Evolutionary conservation across 2,329 filamentous ascomycete genomes (phyloP).

Genomic region (Sarocladium brachiariae): DNA sequence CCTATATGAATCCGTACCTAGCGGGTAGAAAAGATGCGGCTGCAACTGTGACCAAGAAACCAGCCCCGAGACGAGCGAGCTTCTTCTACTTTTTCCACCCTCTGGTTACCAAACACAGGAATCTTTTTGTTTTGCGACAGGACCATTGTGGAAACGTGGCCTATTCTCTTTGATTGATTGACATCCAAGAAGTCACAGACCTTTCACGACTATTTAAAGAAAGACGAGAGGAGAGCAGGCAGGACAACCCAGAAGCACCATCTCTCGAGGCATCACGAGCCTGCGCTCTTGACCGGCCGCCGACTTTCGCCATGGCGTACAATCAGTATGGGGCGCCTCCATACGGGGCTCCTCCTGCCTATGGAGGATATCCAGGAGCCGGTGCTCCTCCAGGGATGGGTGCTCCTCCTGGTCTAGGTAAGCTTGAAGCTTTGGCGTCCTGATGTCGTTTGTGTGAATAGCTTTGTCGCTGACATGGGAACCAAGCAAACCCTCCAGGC

Average conservation of each 20-base stretch:
- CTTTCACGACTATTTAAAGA: no score
- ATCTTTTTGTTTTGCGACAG: not conserved
- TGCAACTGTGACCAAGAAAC: not conserved
- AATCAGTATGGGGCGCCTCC: slow-evolving; percentile 58
- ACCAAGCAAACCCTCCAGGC: slow-evolving; percentile 66
- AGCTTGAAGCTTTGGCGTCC: slow-evolving; percentile 27
- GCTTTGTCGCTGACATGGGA: slow-evolving; percentile 10
- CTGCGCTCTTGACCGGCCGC: not conserved
- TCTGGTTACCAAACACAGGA: not conserved
- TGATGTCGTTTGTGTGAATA: no score
- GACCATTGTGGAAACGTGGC: not conserved
- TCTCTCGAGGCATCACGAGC: not conserved
- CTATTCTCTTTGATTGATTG: not conserved
- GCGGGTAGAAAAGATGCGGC: slow-evolving; percentile 6
- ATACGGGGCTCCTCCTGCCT: slow-evolving; percentile 71
- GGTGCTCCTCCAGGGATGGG: slow-evolving; percentile 60
- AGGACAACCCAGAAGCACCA: no score
- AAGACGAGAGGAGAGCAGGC: no score
- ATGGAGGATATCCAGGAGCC: slow-evolving; percentile 60
- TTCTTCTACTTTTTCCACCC: not conserved
- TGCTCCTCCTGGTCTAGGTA: slow-evolving; percentile 78
- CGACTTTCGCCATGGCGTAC: slow-evolving; percentile 41
- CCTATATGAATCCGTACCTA: no score
- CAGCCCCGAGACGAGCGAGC: no score
- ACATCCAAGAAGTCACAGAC: no score